phyloP scores from a whole-genome alignment of 139 green algal species.

The Pleodorina starrii region DNA sequence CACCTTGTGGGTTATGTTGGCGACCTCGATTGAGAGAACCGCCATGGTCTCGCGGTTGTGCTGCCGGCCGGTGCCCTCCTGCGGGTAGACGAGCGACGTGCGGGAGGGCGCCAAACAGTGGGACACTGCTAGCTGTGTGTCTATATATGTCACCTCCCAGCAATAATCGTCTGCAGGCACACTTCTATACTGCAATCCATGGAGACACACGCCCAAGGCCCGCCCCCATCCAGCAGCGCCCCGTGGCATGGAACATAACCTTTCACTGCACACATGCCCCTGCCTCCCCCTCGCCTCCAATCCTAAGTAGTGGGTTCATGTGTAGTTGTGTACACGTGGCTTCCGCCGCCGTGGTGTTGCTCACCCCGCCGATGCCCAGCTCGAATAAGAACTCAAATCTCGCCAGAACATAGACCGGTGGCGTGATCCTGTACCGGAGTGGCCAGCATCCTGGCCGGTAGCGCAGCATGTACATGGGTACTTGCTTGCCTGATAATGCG shows the following conservation, averaged over 20 bases:
- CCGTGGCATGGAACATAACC: neutral
- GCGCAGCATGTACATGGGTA: slow-evolving; percentile 13
- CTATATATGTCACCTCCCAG: no score
- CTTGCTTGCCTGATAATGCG: slow-evolving; percentile 13
- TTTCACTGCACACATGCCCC: neutral
- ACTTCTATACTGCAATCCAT: neutral
- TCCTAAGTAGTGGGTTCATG: no score
- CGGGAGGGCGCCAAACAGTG: neutral
- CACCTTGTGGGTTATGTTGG: slow-evolving; percentile 32
- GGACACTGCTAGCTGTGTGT: neutral
- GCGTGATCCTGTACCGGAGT: slow-evolving; percentile 4
- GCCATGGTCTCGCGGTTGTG: neutral
- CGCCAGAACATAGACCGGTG: slow-evolving; percentile 20
- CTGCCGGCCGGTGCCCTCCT: slow-evolving; percentile 13
- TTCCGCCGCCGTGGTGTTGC: no score
- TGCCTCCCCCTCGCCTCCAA: no score
- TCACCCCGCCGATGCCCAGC: slow-evolving; percentile 11
- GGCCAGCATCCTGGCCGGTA: slow-evolving; percentile 38
- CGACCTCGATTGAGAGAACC: neutral
- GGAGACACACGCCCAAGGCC: no score
- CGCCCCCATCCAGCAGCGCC: neutral
- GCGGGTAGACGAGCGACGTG: neutral
- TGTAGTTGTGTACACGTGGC: no score
- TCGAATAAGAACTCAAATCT: slow-evolving; percentile 48
- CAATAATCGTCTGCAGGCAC: neutral